These are phyloP conservation scores for Pugionium cornutum DNA, from an alignment of 345 rosid species.

Conservation along the genomic window DNA sequence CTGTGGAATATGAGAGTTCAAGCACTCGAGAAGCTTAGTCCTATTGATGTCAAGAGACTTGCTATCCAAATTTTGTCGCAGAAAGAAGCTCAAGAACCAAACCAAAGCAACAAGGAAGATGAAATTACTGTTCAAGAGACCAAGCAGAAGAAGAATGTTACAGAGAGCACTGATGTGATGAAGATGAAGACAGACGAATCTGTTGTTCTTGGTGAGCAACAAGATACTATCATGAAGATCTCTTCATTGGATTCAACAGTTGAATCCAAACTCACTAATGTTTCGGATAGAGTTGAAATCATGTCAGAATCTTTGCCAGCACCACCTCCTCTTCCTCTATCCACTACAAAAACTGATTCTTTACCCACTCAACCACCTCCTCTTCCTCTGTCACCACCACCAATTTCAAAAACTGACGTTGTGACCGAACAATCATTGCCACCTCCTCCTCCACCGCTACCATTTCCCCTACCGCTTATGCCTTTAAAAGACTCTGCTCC, in stretches of 20 bases:
- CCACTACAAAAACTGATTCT: not conserved
- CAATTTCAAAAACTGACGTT: constrained; percentile 5
- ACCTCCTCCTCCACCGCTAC: constrained; percentile 29
- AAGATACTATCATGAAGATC: constrained; percentile 21
- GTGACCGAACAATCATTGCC: not conserved
- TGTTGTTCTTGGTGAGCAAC: constrained; percentile 24
- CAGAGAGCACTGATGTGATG: constrained; percentile 26
- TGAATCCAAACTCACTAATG: constrained; percentile 27
- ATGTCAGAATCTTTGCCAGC: constrained; percentile 14
- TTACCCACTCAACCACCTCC: constrained; percentile 20
- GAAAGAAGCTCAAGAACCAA: constrained; percentile 41
- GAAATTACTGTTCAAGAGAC: constrained; percentile 37
- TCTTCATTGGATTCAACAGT: constrained; percentile 26
- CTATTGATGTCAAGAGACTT: constrained; percentile 64
- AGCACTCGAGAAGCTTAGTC: constrained; percentile 71
- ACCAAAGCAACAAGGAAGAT: constrained; percentile 27
- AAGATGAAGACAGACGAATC: constrained; percentile 31
- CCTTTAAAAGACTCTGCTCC: constrained; percentile 17
- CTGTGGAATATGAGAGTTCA: constrained; percentile 58
- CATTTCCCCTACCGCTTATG: constrained; percentile 2
- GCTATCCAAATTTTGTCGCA: constrained; percentile 52
- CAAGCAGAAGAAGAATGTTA: constrained; percentile 21
- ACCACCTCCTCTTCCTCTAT: constrained; percentile 24
- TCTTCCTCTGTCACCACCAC: constrained; percentile 20
- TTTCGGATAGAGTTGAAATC: not conserved